These are phyloP conservation scores for Colletotrichum sp. DNA, from an alignment of 2,329 filamentous ascomycete species.

Conservation along the genomic window DNA sequence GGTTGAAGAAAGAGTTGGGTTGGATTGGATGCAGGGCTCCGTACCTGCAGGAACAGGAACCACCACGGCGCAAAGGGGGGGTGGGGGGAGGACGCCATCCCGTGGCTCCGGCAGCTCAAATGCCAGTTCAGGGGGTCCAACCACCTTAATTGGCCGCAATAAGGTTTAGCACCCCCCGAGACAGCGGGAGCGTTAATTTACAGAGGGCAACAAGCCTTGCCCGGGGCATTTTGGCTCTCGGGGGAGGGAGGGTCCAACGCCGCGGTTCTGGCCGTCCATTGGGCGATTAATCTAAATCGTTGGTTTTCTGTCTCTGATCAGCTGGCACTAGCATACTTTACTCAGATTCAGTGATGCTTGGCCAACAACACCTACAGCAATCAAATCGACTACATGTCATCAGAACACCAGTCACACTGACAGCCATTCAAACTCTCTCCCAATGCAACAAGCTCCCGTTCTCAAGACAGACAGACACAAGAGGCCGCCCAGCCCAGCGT, in stretches of 20 bases:
- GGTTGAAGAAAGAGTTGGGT: conserved; percentile 2
- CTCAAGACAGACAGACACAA: not conserved
- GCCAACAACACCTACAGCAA: not conserved
- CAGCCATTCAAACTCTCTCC: not conserved
- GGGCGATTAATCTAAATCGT: not conserved
- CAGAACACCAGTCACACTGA: not conserved
- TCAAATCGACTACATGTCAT: not conserved
- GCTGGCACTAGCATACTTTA: not conserved
- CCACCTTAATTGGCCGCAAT: conserved; percentile 13
- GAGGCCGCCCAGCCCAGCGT: not conserved
- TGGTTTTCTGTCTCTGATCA: not conserved
- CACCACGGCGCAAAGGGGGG: not conserved
- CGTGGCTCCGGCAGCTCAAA: conserved; percentile 15
- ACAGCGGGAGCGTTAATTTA: conserved; percentile 11
- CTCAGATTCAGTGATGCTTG: not conserved
- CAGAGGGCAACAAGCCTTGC: conserved; percentile 3
- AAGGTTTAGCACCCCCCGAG: conserved; percentile 14
- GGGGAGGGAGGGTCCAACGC: not conserved
- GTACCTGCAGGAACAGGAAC: conserved; percentile 17
- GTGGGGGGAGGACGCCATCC: conserved; percentile 8
- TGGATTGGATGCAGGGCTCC: not conserved
- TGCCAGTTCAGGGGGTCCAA: conserved; percentile 7
- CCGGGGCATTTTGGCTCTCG: not conserved
- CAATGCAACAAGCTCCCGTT: not conserved
- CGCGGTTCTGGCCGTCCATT: not conserved